Evolutionary conservation across 371 early-diverging fungal genomes (phyloP), one percentile per base, ranked within the genome.

Genomic region (Mortierella sp.): DNA sequence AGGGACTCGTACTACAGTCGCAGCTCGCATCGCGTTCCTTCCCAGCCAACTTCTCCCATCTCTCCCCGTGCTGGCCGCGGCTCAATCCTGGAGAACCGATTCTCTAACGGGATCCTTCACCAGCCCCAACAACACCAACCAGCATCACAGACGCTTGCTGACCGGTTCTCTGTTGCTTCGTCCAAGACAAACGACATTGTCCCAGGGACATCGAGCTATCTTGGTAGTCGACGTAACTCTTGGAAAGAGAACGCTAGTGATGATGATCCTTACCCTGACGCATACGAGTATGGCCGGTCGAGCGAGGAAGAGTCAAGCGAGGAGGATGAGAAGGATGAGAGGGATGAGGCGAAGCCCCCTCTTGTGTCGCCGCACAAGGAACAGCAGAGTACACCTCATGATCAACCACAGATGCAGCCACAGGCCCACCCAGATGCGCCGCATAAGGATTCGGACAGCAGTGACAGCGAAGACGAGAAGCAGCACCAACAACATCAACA

Each of bases 231-330:
- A 0, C 71, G 68, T 25, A 64, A 59, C 50, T 76, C 77, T 14
- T 71, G 77, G 77, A 68, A 76, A 44, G 76, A 75, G 50, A 60
- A 68, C 46, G 72, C 68, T 30, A 68, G 62, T 12, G 77, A 72
- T 1, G 77, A 76, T 1, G 72, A 71, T 25, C 72, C 71, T 16
- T 76, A 76, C 62, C 68, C 71, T 18, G 60, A 64, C 15, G 65
- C 72, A 50, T 72, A 72, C 23, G 68, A 76, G 50, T 76, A 76
- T 65, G 77, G 77, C n/a, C 65, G 25, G 15, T 65, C 68, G 9
- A 46, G 47, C 4, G 64, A 63, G 0, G 58, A 58, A 2, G 62
- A 63, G 23, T 52, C 52, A 18, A 48, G 47, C 15, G 45, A 53
- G 1, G 21, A 51, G 1, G 48, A 30, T 30, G 51, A 58, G 4